Conservation (phyloP, 768 basidiomycete genomes). For the Lactarius akahatsu region DNA sequence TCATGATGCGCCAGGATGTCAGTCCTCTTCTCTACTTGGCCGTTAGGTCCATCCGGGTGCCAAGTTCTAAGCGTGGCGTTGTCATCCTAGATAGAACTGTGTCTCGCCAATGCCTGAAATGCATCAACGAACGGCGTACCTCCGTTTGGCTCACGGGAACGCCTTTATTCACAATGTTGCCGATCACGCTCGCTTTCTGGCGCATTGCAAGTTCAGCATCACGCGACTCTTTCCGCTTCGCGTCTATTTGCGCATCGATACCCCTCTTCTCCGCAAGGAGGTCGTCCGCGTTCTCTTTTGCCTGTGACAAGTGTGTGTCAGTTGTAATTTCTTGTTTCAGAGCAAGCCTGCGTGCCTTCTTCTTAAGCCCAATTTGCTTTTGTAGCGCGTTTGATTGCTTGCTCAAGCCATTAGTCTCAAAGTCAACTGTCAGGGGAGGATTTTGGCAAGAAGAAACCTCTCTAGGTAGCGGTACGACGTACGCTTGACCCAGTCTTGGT, state of each 20-base stretch:
- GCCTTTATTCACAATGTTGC: slow-evolving; percentile 87
- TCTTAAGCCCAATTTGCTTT: slow-evolving; percentile 92
- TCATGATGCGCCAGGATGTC: slow-evolving; percentile 97
- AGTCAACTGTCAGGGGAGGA: slow-evolving; percentile 66
- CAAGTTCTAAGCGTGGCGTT: slow-evolving; percentile 79
- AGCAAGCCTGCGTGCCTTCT: slow-evolving; percentile 60
- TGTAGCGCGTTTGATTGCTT: slow-evolving; percentile 89
- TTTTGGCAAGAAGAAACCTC: not conserved
- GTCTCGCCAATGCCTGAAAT: not conserved
- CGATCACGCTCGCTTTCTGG: slow-evolving; percentile 75
- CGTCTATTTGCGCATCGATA: slow-evolving; percentile 79
- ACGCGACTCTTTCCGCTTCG: slow-evolving; percentile 71
- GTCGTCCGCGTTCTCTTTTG: slow-evolving; percentile 88
- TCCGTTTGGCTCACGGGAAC: slow-evolving; percentile 88
- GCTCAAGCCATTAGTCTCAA: slow-evolving; percentile 70
- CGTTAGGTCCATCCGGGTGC: slow-evolving; percentile 78
- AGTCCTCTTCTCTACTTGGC: slow-evolving; percentile 65
- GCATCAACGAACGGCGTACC: slow-evolving; percentile 46
- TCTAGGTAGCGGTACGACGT: slow-evolving; percentile 37
- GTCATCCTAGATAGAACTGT: slow-evolving; percentile 65
- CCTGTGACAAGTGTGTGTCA: slow-evolving; percentile 45
- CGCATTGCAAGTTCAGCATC: slow-evolving; percentile 79
- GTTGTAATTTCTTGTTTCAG: not conserved
- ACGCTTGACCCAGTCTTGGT: slow-evolving; percentile 94
- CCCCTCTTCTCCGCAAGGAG: slow-evolving; percentile 79